Conservation (phyloP, 768 basidiomycete species). For the Lactarius vividus region DNA sequence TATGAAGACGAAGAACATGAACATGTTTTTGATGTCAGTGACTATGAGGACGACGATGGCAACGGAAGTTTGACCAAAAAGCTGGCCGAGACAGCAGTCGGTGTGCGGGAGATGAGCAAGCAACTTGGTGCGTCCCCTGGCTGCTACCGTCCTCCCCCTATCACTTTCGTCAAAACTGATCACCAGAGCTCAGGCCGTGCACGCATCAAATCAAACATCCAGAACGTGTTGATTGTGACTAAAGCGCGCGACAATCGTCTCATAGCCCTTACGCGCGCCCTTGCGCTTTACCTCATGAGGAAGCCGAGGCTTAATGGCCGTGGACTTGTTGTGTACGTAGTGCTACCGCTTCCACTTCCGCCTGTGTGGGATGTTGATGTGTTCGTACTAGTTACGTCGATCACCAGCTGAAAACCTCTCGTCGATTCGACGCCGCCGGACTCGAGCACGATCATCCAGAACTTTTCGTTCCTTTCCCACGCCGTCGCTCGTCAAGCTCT, state of each 20-base stretch:
- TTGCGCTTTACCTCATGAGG: conserved; percentile 94
- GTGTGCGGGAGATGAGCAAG: conserved; percentile 98
- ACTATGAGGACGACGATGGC: conserved; percentile 63
- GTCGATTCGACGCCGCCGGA: conserved; percentile 91
- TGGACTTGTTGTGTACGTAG: conserved; percentile 80
- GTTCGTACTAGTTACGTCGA: conserved; percentile 77
- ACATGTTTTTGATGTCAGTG: conserved; percentile 33
- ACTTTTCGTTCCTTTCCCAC: conserved; percentile 75
- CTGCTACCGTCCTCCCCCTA: background rate
- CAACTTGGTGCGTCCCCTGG: conserved; percentile 69
- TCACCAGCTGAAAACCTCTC: conserved; percentile 80
- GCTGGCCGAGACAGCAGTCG: conserved; percentile 94
- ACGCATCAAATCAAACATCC: conserved; percentile 85
- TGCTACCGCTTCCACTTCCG: conserved; percentile 23
- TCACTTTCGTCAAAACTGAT: background rate
- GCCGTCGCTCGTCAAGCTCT: conserved; percentile 68
- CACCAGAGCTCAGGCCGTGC: conserved; percentile 66
- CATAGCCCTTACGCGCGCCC: conserved; percentile 90
- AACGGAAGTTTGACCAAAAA: conserved; percentile 86
- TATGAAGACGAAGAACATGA: conserved; percentile 28
- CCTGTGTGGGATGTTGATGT: conserved; percentile 17
- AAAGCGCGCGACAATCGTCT: conserved; percentile 97
- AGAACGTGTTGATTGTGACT: conserved; percentile 91
- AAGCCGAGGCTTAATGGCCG: conserved; percentile 68
- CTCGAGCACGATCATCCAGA: conserved; percentile 85